Base-by-base conservation (phyloP, 1,284 basidiomycete species). In the Rhodotorula sp. region DNA sequence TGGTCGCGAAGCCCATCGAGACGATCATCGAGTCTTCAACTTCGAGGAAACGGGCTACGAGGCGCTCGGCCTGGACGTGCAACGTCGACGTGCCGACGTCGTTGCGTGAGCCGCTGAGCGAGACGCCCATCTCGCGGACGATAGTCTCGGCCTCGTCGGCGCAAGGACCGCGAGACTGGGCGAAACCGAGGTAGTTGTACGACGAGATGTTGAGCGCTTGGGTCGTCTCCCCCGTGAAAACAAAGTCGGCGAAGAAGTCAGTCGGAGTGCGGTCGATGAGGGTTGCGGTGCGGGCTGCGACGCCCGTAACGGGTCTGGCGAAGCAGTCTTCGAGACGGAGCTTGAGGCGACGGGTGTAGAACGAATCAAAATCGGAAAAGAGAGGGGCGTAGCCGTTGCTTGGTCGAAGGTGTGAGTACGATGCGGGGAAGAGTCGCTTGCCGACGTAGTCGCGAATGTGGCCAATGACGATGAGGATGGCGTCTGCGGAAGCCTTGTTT, bases 171-270 rank as follows among this genome's bases (percentile, higher is more conserved):
- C 87, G 86, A 34, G 90, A 91, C 80, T 97, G 93, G 1, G 95
- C 95, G 78, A 99, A 99, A 9, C 96, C 95, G 76, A 99, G 91
- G 80, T 99, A 99, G 83, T 99, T 99, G 85, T 99, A 99, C 9
- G 94, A 97, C 15, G 93, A 95, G 76, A 98, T 89, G 81, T 99
- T 99, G 77, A 99, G 88, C 0, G 89, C 90, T 66, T 94, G 91
- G 20, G 81, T 81, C 2, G 92, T 94, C 52, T 86, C 86, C 71
- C 94, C 95, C 1, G 91, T 90, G 74, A 89, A 84, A 53, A 87
- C 81, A 75, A 93, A 90, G 11, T 88, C 89, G 77, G 86, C 84
- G 82, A 92, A 91, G 83, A 89, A 88, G 81, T 98, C 90, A 62
- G 86, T 82, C 5, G 92, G 90, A 72, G 86, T 84, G 59, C 95